Evolutionary conservation across 2,329 filamentous ascomycete species (phyloP).

Genomic region (Fusarium verrucosum): DNA sequence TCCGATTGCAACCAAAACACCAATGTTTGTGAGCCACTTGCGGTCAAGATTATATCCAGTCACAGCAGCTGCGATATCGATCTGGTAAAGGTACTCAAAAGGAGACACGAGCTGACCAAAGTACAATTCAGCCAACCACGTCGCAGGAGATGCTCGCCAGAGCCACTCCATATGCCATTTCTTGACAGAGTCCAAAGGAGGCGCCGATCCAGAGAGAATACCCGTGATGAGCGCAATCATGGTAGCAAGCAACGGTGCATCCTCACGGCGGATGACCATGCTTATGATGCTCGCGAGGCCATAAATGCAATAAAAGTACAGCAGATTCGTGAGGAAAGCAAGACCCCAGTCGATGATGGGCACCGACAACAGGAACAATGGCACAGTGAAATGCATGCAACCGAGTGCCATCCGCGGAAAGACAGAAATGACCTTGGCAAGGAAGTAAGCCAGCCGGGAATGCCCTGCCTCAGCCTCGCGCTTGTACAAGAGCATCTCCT

Average conservation of each 20-base stretch:
- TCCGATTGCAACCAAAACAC: conserved; percentile 56
- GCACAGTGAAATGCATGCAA: conserved; percentile 64
- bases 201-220: conserved; percentile 63
- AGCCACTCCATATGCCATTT: conserved; percentile 65
- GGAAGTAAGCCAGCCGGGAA: conserved; percentile 64
- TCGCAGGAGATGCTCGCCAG: conserved; percentile 63
- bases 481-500: conserved; percentile 54
- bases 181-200: conserved; percentile 58
- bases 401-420: conserved; percentile 61
- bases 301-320: conserved; percentile 69
- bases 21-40: conserved; percentile 57
- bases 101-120: conserved; percentile 62
- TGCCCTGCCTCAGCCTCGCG: conserved; percentile 67
- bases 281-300: conserved; percentile 62
- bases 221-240: conserved; percentile 64
- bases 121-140: conserved; percentile 66
- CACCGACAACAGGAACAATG: conserved; percentile 58
- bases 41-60: conserved; percentile 59
- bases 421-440: conserved; percentile 63
- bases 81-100: conserved; percentile 60
- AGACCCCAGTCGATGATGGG: conserved; percentile 60
- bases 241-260: conserved; percentile 65
- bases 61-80: conserved; percentile 54
- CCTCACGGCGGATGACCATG: conserved; percentile 64
- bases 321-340: conserved; percentile 60